Conservation (phyloP, 2,329 filamentous ascomycete genomes). For the Fusarium sp. region DNA sequence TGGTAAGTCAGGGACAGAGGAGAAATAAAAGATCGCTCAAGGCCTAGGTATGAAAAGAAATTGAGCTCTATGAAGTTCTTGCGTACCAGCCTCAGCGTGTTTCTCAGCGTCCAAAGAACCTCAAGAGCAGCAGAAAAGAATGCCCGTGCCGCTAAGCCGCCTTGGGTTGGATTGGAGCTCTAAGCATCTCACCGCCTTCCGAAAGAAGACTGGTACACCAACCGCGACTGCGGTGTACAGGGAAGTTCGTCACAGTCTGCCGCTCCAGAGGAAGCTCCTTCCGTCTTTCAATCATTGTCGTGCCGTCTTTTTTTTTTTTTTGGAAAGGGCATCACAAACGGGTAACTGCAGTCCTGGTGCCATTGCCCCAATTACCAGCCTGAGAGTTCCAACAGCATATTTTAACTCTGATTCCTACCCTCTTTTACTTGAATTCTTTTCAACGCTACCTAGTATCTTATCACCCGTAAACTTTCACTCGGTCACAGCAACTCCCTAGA, state of each 20-base stretch:
- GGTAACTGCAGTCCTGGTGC: conserved; percentile 2
- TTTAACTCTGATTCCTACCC: neutral
- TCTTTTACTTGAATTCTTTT: neutral
- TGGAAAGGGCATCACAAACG: conserved; percentile 4
- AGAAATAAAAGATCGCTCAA: neutral
- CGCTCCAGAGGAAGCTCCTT: conserved; percentile 14
- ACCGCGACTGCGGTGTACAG: conserved; percentile 22
- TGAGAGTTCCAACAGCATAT: neutral
- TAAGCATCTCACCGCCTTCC: conserved; percentile 14
- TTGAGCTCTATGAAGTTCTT: neutral
- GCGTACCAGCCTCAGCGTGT: conserved; percentile 1
- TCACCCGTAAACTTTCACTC: neutral
- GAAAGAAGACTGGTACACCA: neutral
- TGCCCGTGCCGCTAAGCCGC: conserved; percentile 4
- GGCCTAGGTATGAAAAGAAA: neutral
- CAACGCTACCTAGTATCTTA: neutral
- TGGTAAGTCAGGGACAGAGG: too few relatives aligned
- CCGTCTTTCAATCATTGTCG: conserved; percentile 23
- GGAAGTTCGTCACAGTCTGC: conserved; percentile 28
- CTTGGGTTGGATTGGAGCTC: rapidly evolving
- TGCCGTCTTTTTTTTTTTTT: conserved; percentile 30
- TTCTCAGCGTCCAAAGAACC: conserved; percentile 12
- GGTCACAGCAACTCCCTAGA: neutral
- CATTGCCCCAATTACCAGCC: neutral
- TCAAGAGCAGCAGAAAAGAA: conserved; percentile 40